Base-by-base conservation (phyloP, 768 basidiomycete species). In the Boletus vermiculosoides region DNA sequence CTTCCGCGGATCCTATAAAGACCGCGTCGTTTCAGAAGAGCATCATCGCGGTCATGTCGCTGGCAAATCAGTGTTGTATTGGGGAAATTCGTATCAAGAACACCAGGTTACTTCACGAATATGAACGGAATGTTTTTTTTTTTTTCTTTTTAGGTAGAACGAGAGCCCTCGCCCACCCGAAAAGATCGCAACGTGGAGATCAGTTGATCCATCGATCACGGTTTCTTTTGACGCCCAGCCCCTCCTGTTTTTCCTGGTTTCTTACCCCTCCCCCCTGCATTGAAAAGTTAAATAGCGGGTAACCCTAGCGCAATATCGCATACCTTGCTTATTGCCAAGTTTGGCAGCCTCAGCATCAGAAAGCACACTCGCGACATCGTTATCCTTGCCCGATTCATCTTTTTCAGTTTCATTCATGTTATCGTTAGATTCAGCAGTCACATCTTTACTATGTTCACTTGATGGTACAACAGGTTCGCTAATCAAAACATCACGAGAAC, bases 381-480 rank as follows among this genome's bases (percentile, higher is more conserved):
- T 50, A 42, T 65, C 68, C 61, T 70, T 68, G 63, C 60, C 41
- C 63, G 59, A 47, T 46, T 69, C 65, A 66, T 70, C 56, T 46
- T 66, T 61, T 60, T 73, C 66, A 52, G 2, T 47, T n/a, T 66
- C 56, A 59, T 66, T 65, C 55, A 66, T 49, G 48, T 58, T 59
- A 45, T 62, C 56, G 23, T 61, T 60, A 61, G 62, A 41, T 20
- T 70, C 48, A 66, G 52, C 22, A 58, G 49, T 61, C 54, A 67
- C 57, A 70, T 68, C 47, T 45, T 50, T 56, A 70, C 46, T 70
- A 57, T 60, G 56, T 54, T 65, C 63, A 60, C 15, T 55, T 56
- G 69, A 25, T 61, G 55, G 33, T 71, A 71, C 69, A 71, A 70
- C 66, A 70, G 42, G 56, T 42, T 60, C 51, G 50, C 13, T 56